Evolutionary conservation across 148 eudicot species (phyloP).

Genomic region (Camellia lanceoleosa): DNA sequence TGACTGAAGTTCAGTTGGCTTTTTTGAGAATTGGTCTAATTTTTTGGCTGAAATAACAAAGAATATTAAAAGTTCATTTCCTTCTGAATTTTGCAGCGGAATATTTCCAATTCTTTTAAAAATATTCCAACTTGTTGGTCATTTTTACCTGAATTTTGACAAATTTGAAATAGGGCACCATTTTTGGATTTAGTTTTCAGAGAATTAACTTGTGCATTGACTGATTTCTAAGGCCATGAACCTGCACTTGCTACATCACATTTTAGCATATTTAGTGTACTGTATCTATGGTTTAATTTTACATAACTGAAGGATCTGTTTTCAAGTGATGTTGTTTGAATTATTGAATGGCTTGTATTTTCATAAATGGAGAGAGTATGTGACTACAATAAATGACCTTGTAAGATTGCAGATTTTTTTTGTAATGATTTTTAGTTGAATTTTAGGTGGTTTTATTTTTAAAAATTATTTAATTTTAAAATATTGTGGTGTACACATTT

Average conservation of each 20-base stretch:
- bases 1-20: not conserved
- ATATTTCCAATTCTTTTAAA: not conserved
- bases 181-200: not conserved
- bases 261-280: not conserved
- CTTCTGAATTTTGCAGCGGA: not conserved
- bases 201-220: not conserved
- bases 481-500: no score
- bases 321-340: no score
- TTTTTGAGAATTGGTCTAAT: not conserved
- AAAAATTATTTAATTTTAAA: no score
- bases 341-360: no score
- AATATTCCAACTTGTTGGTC: not conserved
- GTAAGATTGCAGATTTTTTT: no score
- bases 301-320: no score
- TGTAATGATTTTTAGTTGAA: no score
- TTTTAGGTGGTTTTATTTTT: no score
- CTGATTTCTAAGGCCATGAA: not conserved
- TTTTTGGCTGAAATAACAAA: not conserved
- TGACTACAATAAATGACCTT: no score
- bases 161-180: not conserved
- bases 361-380: no score
- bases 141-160: not conserved
- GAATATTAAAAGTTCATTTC: not conserved
- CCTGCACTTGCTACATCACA: not conserved
- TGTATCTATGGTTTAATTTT: not conserved